Percentiles rank a stretch among this genome's conserved stretches.
phyloP scores from a whole-genome alignment of 176 grass and related monocot genomes.

The Chrysopogon serrulatus region DNA sequence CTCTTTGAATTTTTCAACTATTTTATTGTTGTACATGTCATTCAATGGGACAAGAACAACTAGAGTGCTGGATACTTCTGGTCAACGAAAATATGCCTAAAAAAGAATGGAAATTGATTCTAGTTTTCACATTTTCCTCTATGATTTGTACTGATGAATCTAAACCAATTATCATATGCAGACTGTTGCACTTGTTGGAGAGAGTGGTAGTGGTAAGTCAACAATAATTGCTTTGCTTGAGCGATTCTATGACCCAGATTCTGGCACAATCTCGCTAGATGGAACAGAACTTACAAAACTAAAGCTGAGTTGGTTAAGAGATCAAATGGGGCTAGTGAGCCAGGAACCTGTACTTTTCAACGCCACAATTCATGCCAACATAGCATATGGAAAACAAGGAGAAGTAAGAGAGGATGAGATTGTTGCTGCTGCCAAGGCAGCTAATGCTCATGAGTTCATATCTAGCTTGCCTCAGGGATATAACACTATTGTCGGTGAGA shows the following conservation, averaged over 20 bases:
- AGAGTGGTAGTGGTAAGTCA: conserved; percentile 78
- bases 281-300: conserved; percentile 34
- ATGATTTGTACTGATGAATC: background rate
- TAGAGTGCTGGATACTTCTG: background rate
- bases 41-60: background rate
- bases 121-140: background rate
- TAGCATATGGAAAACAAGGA: conserved; percentile 42
- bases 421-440: conserved; percentile 25
- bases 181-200: conserved; percentile 62
- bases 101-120: background rate
- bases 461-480: conserved; percentile 45
- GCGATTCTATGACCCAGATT: conserved; percentile 60
- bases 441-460: conserved; percentile 52
- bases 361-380: conserved; percentile 54
- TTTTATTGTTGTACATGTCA: background rate
- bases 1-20: background rate
- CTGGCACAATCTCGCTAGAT: conserved; percentile 51
- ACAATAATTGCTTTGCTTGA: conserved; percentile 66
- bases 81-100: background rate
- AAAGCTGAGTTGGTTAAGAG: conserved; percentile 53
- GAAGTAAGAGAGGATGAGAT: conserved; percentile 48
- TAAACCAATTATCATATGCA: conserved; percentile 20
- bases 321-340: conserved; percentile 65
- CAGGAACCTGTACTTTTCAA: conserved; percentile 59
- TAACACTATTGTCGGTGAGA: conserved; percentile 41